A percentile compares a stretch with the other conserved stretches of the same genome.
Evolutionary conservation across 2,329 filamentous ascomycete genomes (phyloP).

Genomic region (Cladophialophora psammophila): DNA sequence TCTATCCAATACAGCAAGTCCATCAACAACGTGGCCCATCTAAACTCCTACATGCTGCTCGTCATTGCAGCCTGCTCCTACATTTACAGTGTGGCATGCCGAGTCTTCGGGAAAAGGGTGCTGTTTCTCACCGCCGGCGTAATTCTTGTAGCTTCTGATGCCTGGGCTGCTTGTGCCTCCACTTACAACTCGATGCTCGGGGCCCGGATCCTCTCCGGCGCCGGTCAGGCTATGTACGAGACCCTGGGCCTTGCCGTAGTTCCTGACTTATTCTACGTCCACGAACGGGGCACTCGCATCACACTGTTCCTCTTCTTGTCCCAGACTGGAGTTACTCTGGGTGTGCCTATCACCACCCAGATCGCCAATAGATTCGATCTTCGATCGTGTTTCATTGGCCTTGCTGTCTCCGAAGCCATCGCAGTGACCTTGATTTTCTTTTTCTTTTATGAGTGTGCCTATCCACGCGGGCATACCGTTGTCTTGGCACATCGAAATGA

Average conservation of each 20-base stretch:
- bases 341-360: constrained; percentile 83
- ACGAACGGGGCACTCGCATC: constrained; percentile 88
- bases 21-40: constrained; percentile 62
- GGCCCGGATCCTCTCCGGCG: constrained; percentile 83
- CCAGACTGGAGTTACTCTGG: constrained; percentile 86
- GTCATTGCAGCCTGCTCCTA: constrained; percentile 79
- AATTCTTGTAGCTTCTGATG: constrained; percentile 64
- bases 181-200: constrained; percentile 79
- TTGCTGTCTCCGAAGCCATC: constrained; percentile 78
- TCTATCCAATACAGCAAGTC: constrained; percentile 88
- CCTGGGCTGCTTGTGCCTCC: constrained; percentile 86
- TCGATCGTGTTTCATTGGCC: constrained; percentile 84
- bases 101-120: constrained; percentile 85
- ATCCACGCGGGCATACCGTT: constrained; percentile 13
- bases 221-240: constrained; percentile 87
- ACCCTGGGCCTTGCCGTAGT: constrained; percentile 92
- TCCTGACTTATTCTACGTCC: constrained; percentile 93
- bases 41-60: constrained; percentile 72
- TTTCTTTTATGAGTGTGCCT: constrained; percentile 83
- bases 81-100: constrained; percentile 81
- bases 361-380: constrained; percentile 79
- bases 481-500: constrained; percentile 18
- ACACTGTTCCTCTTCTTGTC: constrained; percentile 86
- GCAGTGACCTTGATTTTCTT: constrained; percentile 77
- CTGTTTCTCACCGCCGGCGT: constrained; percentile 70